Evolutionary conservation across 169 alveolate species (phyloP), one percentile per base, ranked within the genome.

Genomic region (Plasmodium adleri): DNA sequence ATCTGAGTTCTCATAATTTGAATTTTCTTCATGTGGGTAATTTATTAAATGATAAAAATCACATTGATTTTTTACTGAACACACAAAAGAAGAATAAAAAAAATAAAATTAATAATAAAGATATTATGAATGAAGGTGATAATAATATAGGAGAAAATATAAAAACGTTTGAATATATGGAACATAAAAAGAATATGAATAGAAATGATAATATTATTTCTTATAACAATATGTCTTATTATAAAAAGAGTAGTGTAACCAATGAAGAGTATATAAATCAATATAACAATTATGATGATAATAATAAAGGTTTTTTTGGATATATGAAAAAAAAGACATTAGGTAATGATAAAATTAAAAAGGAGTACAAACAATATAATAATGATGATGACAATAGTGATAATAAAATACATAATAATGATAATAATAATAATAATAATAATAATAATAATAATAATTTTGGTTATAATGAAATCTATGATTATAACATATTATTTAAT

Each of bases 41-140:
- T 78, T 78, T 78, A 60, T 59, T 78, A 43, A 78, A 78, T 66
- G 89, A 78, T 64, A 78, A 56, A 49, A 92, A 72, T 68, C 93
- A 87, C 63, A 75, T 88, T 26, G 47, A 70, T 74, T 87, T 92
- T 63, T 85, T 68, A 66, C 67, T 75, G 9, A 70, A 56, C 80
- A 60, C 28, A 28, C 13, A 50, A n/a, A 63, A 54, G 15, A 52
- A 28, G 60, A 56, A 54, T 2, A 52, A 24, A 49, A 66, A 64
- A 76, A 66, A 39, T 50, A 54, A 13, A 9, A 75, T 9, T 17
- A 73, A 20, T 5, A 7, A 15, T 56, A 9, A 28, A 24, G 59
- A 43, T 22, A 73, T 28, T 22, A 73, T 28, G 43, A 10, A 3
- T n/a, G n/a, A 47, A 13, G 43, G 20, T n/a, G n/a, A 20, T 59